phyloP scores from a whole-genome alignment of 345 rosid species.

The Syzygium jambos region DNA sequence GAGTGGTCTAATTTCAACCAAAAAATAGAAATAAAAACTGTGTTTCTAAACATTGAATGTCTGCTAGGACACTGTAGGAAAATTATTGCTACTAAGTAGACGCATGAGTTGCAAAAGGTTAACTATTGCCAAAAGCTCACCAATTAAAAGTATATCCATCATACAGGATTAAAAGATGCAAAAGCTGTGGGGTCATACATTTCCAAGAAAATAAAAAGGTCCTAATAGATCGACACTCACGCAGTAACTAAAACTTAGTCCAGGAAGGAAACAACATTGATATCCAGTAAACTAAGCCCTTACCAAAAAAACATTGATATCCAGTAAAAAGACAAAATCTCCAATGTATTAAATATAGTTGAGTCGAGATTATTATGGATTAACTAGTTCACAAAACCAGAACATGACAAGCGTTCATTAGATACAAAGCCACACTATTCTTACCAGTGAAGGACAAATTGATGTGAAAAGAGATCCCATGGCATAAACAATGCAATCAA shows the following conservation, averaged over 20 bases:
- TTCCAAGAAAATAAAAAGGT: background rate
- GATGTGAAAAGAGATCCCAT: constrained; percentile 99
- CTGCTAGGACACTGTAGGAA: background rate
- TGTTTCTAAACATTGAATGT: background rate
- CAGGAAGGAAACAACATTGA: background rate
- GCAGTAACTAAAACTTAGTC: background rate
- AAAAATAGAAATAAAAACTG: background rate
- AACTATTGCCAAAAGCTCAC: background rate
- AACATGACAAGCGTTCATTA: background rate
- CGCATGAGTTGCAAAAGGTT: background rate
- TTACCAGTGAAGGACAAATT: constrained; percentile 87
- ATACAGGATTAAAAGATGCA: background rate
- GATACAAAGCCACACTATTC: background rate
- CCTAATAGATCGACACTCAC: background rate
- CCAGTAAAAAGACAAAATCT: background rate
- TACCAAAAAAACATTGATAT: background rate
- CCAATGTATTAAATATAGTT: background rate
- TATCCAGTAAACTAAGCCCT: background rate
- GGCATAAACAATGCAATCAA: constrained; percentile 85
- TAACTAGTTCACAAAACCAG: background rate
- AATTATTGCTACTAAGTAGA: background rate
- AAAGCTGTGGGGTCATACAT: background rate
- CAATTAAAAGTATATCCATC: background rate
- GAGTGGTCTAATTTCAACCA: background rate
- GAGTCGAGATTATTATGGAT: background rate